Percentiles rank a stretch among this genome's conserved stretches.
Conservation (phyloP, 768 basidiomycete species). For the Phanerochaete sordida region DNA sequence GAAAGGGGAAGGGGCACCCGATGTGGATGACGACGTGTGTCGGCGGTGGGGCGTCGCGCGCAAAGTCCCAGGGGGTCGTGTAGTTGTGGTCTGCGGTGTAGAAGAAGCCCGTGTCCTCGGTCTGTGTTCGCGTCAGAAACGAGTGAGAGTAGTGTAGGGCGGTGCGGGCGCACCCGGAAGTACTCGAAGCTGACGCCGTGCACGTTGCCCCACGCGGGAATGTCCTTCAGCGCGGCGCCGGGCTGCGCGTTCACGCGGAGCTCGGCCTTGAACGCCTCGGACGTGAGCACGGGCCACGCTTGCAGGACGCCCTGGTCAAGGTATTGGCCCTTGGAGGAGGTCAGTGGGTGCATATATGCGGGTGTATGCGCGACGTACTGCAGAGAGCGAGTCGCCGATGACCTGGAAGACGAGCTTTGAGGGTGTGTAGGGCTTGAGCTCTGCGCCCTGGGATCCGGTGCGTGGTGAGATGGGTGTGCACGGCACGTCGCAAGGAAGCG, state of each 20-base stretch:
- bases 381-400: constrained; percentile 56
- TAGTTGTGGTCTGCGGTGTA: constrained; percentile 55
- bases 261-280: constrained; percentile 50
- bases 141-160: background rate
- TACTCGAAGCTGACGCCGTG: constrained; percentile 50
- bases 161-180: constrained; percentile 34
- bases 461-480: background rate
- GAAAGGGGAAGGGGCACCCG: constrained; percentile 30
- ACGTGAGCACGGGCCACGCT: constrained; percentile 53
- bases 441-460: constrained; percentile 36
- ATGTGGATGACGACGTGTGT: constrained; percentile 58
- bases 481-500: background rate
- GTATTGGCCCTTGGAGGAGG: constrained; percentile 47
- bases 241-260: constrained; percentile 51
- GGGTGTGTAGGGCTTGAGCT: constrained; percentile 41
- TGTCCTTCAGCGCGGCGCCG: constrained; percentile 52
- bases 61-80: constrained; percentile 58
- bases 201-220: constrained; percentile 49
- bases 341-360: too few species aligned
- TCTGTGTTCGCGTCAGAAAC: constrained; percentile 28
- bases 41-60: constrained; percentile 39
- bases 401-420: constrained; percentile 48
- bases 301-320: constrained; percentile 50
- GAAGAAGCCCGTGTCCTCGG: constrained; percentile 54
- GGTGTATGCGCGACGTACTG: constrained; percentile 30